phyloP scores from a whole-genome alignment of 768 basidiomycete species.

The Serendipita sp. region DNA sequence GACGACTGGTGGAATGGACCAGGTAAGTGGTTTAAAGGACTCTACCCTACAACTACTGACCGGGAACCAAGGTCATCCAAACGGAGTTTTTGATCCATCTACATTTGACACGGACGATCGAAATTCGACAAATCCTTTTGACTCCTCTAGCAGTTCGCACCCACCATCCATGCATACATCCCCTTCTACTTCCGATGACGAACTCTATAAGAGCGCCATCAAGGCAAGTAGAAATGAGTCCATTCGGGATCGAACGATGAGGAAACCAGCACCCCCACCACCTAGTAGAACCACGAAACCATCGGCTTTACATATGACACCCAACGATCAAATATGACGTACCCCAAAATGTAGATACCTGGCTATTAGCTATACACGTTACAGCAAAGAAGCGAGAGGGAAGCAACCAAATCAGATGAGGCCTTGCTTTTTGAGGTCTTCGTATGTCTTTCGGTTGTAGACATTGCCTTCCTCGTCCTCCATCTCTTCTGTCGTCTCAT shows the following conservation, averaged over 20 bases:
- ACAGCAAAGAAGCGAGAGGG: background rate
- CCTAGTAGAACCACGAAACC: slow-evolving; percentile 10
- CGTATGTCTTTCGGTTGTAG: slow-evolving; percentile 95
- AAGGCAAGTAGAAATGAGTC: slow-evolving; percentile 43
- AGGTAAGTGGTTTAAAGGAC: slow-evolving; percentile 26
- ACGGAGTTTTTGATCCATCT: slow-evolving; percentile 27
- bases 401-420: slow-evolving; percentile 31
- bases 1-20: slow-evolving; percentile 62
- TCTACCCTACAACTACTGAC: background rate
- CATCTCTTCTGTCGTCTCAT: slow-evolving; percentile 93
- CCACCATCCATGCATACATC: slow-evolving; percentile 30
- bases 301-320: background rate
- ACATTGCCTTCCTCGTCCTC: slow-evolving; percentile 99
- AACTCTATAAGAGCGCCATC: slow-evolving; percentile 58
- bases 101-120: slow-evolving; percentile 20
- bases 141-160: slow-evolving; percentile 46
- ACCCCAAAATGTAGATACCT: background rate
- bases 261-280: slow-evolving; percentile 15
- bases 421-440: slow-evolving; percentile 91
- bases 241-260: slow-evolving; percentile 22
- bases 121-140: slow-evolving; percentile 47
- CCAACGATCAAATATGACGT: background rate
- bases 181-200: slow-evolving; percentile 72
- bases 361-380: background rate
- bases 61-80: slow-evolving; percentile 32